Evolutionary conservation across 768 basidiomycete species (phyloP), one percentile per base, ranked within the genome.

Genomic region (Kwoniella dejecticola): DNA sequence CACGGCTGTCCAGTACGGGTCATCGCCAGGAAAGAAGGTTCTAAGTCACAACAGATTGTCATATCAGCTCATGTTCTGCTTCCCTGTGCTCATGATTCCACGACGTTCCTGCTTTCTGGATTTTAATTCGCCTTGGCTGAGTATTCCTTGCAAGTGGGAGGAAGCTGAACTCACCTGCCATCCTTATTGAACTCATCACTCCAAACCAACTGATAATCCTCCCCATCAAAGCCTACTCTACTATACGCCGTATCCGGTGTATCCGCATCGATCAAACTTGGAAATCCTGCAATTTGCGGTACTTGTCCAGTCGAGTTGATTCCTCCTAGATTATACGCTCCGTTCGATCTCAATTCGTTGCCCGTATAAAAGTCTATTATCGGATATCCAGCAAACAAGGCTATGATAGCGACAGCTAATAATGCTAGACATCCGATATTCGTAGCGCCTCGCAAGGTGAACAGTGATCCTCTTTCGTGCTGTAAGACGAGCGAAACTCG

Each of bases 281-380:
- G 88, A 60, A 93, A 77, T 57, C 85, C 84, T 3, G 86, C 83
- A 1, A 94, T 83, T 52, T 81, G 77, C 0, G 94, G 91, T 30
- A 97, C 87, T 79, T 97, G 94, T 1, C 95, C 95, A 0, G 88
- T 83, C 15, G 80, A 84, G 70, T 98, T 98, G 68, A 90, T 87
- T 3, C 89, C 89, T 19, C 93, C 94, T n/a, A 94, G 82, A 76
- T 94, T 94, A 79, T 86, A 93, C 10, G 89, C 89, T 70, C 79
- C 80, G 24, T 69, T 60, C 17, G 67, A 77, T 10, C 29, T 63
- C 0, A 61, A 58, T 2, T 26, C 10, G 13, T 78, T 71, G 3
- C 57, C 44, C 2, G 65, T 65, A 71, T 83, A 84, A 65, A 84
- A 84, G 52, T 83, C 81, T 60, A 91, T 85, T 73, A 96, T 86